These are phyloP conservation scores for Fragaria vesca DNA, from an alignment of 306 rosid species.

Conservation along the genomic window DNA sequence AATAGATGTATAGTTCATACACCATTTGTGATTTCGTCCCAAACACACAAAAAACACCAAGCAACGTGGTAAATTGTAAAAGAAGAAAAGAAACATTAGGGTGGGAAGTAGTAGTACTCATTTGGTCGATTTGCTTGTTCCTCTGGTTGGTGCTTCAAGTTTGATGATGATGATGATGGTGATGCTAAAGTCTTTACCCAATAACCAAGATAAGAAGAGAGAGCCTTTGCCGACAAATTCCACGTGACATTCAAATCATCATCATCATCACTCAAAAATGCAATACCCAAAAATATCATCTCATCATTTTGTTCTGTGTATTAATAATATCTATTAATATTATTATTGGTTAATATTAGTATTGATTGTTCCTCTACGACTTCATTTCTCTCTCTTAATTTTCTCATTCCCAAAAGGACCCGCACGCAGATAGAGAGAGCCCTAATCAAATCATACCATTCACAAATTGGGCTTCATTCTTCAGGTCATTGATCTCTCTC, in stretches of 20 bases:
- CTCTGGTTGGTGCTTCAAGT: too few species aligned
- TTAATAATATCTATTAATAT: background rate
- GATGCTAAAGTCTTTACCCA: background rate
- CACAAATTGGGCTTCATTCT: background rate
- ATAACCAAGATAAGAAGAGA: background rate
- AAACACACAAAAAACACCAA: too few species aligned
- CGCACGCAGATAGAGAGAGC: constrained; percentile 3
- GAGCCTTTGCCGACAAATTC: too few species aligned
- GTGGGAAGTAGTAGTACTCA: too few species aligned
- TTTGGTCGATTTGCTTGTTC: background rate
- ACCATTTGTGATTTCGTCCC: too few species aligned
- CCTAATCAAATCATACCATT: background rate
- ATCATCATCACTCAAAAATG: background rate
- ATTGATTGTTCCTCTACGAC: background rate
- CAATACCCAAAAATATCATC: background rate
- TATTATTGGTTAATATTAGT: background rate
- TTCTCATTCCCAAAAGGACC: background rate
- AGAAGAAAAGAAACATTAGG: too few species aligned
- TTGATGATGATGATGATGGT: background rate
- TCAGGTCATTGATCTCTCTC: background rate
- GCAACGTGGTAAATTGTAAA: too few species aligned
- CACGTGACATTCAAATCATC: too few species aligned
- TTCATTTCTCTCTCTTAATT: background rate
- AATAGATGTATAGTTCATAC: too few species aligned
- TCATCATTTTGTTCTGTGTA: background rate